Percentiles rank a stretch among this genome's conserved stretches.
These are phyloP conservation scores for Euryodendron excelsum DNA, from an alignment of 148 eudicot species.

Conservation along the genomic window DNA sequence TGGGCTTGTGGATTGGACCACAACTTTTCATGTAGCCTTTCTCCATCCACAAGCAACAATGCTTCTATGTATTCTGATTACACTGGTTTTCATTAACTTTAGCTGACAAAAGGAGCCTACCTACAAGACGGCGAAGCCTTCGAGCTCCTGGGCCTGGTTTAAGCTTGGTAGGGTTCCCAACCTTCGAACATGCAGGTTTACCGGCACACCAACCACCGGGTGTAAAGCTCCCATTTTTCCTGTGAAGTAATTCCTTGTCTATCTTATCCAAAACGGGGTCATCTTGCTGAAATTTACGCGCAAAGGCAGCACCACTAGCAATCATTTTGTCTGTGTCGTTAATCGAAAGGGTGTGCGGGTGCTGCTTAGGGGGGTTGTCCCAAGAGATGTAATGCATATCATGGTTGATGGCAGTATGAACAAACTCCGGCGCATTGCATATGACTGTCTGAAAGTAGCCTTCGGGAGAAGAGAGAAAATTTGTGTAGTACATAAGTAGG, in stretches of 20 bases:
- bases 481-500: constrained; percentile 81
- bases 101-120: constrained; percentile 33
- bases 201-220: constrained; percentile 87
- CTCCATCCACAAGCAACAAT: not conserved
- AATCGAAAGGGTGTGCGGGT: constrained; percentile 58
- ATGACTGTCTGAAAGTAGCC: constrained; percentile 83
- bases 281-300: constrained; percentile 61
- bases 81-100: constrained; percentile 43
- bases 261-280: constrained; percentile 62
- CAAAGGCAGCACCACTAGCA: constrained; percentile 67
- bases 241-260: constrained; percentile 52
- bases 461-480: constrained; percentile 87
- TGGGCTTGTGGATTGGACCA: not conserved
- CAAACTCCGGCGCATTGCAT: constrained; percentile 71
- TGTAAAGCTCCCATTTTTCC: constrained; percentile 56
- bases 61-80: constrained; percentile 36
- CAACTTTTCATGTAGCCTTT: not conserved
- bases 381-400: constrained; percentile 87
- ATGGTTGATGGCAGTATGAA: constrained; percentile 55
- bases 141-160: constrained; percentile 63
- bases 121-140: constrained; percentile 53
- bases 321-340: constrained; percentile 58
- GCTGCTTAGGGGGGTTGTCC: constrained; percentile 81
- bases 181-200: constrained; percentile 51
- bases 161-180: constrained; percentile 46